Percentiles rank a stretch among this genome's conserved stretches.
phyloP scores from a whole-genome alignment of 1,139 yeast species.

The Debaryomycetaceae sp. region DNA sequence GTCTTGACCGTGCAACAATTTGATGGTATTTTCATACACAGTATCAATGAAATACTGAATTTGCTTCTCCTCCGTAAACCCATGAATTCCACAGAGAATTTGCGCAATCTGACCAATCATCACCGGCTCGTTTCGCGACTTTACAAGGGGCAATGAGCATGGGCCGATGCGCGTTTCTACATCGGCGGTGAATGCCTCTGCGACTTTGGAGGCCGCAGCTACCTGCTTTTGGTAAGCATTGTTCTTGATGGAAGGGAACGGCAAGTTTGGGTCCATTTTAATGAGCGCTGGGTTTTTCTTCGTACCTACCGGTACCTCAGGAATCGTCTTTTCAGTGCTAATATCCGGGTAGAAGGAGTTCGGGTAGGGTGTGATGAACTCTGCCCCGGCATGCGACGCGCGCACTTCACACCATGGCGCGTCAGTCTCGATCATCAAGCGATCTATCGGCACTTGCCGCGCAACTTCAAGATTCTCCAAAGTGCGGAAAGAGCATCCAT shows the following conservation, averaged over 20 bases:
- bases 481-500: constrained; percentile 85
- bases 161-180: constrained; percentile 13
- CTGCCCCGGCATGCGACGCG: constrained; percentile 67
- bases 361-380: constrained; percentile 43
- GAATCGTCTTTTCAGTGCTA: constrained; percentile 1
- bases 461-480: constrained; percentile 65
- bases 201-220: constrained; percentile 3
- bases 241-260: constrained; percentile 54
- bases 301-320: constrained; percentile 3
- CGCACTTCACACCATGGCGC: constrained; percentile 98
- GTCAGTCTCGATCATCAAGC: constrained; percentile 80
- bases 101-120: constrained; percentile 72
- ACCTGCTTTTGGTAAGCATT: constrained; percentile 37
- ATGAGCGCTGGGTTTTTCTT: constrained; percentile 8
- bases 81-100: constrained; percentile 49
- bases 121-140: constrained; percentile 89
- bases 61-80: constrained; percentile 25
- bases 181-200: constrained; percentile 7
- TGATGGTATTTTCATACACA: constrained; percentile 55
- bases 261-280: constrained; percentile 38
- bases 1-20: constrained; percentile 37
- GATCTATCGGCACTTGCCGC: constrained; percentile 51
- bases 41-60: constrained; percentile 44
- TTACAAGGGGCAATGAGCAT: constrained; percentile 47
- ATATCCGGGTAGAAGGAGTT: constrained; percentile 40